Percentiles rank a stretch among this genome's conserved stretches.
Conservation (phyloP, 2,329 filamentous ascomycete species). For the Claviceps arundinis region DNA sequence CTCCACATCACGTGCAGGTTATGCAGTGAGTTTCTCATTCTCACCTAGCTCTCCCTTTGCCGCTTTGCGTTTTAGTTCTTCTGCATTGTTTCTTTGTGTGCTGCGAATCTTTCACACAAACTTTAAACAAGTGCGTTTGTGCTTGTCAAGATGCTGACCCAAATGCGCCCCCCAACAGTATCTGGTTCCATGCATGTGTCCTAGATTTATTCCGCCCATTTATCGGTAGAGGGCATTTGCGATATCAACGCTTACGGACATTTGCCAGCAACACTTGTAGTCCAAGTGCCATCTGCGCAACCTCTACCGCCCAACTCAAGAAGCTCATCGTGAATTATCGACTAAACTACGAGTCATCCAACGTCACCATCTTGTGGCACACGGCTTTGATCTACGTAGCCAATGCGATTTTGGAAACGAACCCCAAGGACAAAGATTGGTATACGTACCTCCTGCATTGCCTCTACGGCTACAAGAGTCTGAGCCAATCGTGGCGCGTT, state of each 20-base stretch:
- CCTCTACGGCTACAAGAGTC: conserved; percentile 21
- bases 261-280: conserved; percentile 13
- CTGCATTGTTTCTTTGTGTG: neutral
- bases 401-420: conserved; percentile 19
- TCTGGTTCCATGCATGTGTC: conserved; percentile 12
- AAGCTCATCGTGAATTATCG: conserved; percentile 21
- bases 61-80: neutral
- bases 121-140: neutral
- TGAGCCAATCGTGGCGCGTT: conserved; percentile 19
- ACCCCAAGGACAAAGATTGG: conserved; percentile 16
- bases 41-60: too few relatives aligned
- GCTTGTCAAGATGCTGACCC: neutral
- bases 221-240: neutral
- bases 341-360: conserved; percentile 15
- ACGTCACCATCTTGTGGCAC: conserved; percentile 24
- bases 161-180: conserved; percentile 1
- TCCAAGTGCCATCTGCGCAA: conserved; percentile 13
- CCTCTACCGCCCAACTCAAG: conserved; percentile 24
- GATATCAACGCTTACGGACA: conserved; percentile 10
- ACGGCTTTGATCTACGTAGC: conserved; percentile 23
- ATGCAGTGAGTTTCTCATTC: conserved; percentile 1
- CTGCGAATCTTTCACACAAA: too few relatives aligned
- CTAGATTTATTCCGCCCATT: conserved; percentile 15
- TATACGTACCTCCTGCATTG: conserved; percentile 21
- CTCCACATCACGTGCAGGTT: conserved; percentile 16